Evolutionary conservation across 352 stramenopile species (phyloP).

Genomic region (Pythium scleroteichum): DNA sequence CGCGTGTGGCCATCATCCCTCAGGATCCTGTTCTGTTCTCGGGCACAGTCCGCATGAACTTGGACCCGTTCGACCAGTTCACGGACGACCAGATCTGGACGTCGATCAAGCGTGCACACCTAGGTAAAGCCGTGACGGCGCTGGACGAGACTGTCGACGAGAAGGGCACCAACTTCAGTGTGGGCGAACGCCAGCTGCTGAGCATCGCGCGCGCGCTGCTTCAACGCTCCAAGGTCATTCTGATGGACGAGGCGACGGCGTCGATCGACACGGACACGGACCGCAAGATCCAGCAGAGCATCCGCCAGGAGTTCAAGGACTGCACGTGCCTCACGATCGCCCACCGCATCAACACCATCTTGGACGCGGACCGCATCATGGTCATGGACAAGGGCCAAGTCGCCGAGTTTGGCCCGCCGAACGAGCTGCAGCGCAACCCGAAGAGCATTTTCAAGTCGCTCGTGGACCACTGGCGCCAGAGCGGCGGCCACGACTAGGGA

Average conservation of each 20-base stretch:
- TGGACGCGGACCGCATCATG: constrained; percentile 96
- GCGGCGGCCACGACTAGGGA: constrained; percentile 18
- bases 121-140: constrained; percentile 36
- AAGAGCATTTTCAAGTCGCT: constrained; percentile 70
- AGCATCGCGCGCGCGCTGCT: constrained; percentile 93
- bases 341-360: constrained; percentile 97
- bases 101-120: constrained; percentile 35
- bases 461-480: constrained; percentile 66
- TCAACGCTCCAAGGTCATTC: constrained; percentile 89
- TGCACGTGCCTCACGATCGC: constrained; percentile 97
- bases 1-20: constrained; percentile 60
- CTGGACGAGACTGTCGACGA: constrained; percentile 87
- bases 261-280: constrained; percentile 91
- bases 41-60: constrained; percentile 85
- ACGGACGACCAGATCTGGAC: constrained; percentile 54
- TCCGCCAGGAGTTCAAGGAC: constrained; percentile 43
- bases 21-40: constrained; percentile 91
- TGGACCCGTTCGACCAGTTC: constrained; percentile 86
- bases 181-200: constrained; percentile 93
- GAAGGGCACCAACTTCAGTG: constrained; percentile 92
- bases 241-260: constrained; percentile 98
- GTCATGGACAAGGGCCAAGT: constrained; percentile 95
- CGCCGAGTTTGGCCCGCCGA: constrained; percentile 87
- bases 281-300: constrained; percentile 83
- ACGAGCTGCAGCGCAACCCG: constrained; percentile 71